These are phyloP conservation scores for Ramaria sp. DNA, from an alignment of 768 basidiomycete species.

Conservation along the genomic window DNA sequence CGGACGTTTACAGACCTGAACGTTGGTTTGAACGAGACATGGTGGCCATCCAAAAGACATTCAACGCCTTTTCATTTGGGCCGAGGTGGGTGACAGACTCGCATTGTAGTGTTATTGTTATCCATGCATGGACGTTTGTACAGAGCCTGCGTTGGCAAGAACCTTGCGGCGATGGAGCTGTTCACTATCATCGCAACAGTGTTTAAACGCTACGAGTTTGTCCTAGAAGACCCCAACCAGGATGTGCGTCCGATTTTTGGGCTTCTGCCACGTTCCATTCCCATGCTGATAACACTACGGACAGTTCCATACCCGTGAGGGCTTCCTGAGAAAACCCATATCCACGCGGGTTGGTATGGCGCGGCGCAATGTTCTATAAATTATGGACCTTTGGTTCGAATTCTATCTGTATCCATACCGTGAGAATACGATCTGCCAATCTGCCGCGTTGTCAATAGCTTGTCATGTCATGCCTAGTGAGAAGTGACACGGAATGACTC, in stretches of 20 bases:
- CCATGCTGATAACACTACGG: no score
- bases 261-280: conserved; percentile 3
- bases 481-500: no score
- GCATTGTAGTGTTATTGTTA: background rate
- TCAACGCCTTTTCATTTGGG: conserved; percentile 80
- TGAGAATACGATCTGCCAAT: no score
- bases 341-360: conserved; percentile 63
- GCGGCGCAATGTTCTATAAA: conserved; percentile 32
- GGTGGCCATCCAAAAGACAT: conserved; percentile 51
- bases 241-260: conserved; percentile 29
- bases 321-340: conserved; percentile 79
- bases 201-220: conserved; percentile 63
- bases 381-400: no score
- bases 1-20: conserved; percentile 66
- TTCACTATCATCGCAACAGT: conserved; percentile 75
- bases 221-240: conserved; percentile 48
- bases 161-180: conserved; percentile 71
- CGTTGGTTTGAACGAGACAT: conserved; percentile 72
- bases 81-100: conserved; percentile 42
- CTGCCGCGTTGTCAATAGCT: no score
- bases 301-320: conserved; percentile 68
- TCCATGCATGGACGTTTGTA: conserved; percentile 4
- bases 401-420: no score
- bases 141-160: conserved; percentile 78
- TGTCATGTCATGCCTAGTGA: no score